Evolutionary conservation across 148 eudicot species (phyloP).

Genomic region (Cornus controversa): DNA sequence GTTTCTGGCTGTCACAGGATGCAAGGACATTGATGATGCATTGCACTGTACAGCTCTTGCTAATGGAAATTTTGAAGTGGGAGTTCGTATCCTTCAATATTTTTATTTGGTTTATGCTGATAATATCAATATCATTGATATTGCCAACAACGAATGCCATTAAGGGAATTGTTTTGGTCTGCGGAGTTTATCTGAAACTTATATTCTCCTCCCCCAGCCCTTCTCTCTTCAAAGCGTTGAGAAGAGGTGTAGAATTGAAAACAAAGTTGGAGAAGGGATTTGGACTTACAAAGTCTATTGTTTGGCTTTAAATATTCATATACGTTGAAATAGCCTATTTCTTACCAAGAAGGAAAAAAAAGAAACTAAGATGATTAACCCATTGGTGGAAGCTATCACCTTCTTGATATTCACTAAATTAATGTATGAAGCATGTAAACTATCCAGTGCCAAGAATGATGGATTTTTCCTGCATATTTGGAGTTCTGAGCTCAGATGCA

Average conservation of each 20-base stretch:
- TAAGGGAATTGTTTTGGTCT: neutral
- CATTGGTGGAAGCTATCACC: neutral
- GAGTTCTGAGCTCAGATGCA: neutral
- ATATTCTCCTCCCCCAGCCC: neutral
- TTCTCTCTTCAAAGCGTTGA: neutral
- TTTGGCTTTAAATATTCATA: neutral
- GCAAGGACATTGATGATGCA: conserved; percentile 99
- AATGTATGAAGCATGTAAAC: neutral
- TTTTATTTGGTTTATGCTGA: neutral
- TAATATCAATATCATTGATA: neutral
- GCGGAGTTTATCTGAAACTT: neutral
- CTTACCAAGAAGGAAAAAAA: neutral
- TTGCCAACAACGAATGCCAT: neutral
- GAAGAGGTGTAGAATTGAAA: neutral
- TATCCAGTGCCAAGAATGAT: neutral
- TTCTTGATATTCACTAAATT: neutral
- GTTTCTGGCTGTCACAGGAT: conserved; percentile 50
- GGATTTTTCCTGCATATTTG: neutral
- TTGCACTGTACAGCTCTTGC: conserved; percentile 85
- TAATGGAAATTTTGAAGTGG: conserved; percentile 88
- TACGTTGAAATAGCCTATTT: neutral
- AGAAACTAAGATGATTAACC: neutral
- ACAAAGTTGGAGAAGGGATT: neutral
- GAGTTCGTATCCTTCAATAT: conserved; percentile 91
- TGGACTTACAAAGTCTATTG: neutral